phyloP scores from a whole-genome alignment of 225 moss, liverwort and hornwort species.

The Marchantia polymorpha region DNA sequence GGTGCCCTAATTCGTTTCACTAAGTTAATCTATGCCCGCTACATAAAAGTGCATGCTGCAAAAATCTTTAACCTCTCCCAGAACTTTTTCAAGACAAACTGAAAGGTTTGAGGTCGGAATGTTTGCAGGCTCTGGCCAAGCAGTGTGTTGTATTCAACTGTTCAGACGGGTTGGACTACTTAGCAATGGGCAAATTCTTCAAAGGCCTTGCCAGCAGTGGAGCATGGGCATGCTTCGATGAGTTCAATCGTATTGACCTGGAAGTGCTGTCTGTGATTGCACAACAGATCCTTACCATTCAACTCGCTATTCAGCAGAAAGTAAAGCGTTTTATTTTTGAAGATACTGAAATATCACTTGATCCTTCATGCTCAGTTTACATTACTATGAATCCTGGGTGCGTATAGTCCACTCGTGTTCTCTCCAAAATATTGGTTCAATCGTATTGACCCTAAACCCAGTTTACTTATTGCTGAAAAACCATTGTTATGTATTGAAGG shows the following conservation, averaged over 20 bases:
- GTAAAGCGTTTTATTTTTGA: conserved; percentile 79
- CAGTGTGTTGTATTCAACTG: conserved; percentile 93
- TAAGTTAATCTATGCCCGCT: background rate
- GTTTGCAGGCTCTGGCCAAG: conserved; percentile 68
- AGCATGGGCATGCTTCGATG: conserved; percentile 93
- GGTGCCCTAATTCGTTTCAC: background rate
- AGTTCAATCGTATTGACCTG: conserved; percentile 85
- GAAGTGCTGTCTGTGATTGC: conserved; percentile 88
- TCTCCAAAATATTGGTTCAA: too few relatives aligned
- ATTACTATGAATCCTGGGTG: conserved; percentile 99
- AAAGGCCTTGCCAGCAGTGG: conserved; percentile 90
- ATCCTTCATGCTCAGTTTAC: conserved; percentile 77
- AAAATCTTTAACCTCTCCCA: background rate
- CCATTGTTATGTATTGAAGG: background rate
- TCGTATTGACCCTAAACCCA: too few relatives aligned
- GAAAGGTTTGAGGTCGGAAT: background rate
- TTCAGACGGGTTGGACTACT: conserved; percentile 78
- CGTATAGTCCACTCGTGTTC: background rate
- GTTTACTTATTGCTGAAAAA: too few relatives aligned
- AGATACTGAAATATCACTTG: conserved; percentile 77
- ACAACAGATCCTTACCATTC: conserved; percentile 80
- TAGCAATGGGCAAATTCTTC: conserved; percentile 92
- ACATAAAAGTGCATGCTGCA: background rate
- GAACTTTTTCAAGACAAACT: background rate
- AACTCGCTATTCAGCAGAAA: conserved; percentile 85